Base-by-base conservation (phyloP, 2,329 filamentous ascomycete species). In the Aspergillus sp. region DNA sequence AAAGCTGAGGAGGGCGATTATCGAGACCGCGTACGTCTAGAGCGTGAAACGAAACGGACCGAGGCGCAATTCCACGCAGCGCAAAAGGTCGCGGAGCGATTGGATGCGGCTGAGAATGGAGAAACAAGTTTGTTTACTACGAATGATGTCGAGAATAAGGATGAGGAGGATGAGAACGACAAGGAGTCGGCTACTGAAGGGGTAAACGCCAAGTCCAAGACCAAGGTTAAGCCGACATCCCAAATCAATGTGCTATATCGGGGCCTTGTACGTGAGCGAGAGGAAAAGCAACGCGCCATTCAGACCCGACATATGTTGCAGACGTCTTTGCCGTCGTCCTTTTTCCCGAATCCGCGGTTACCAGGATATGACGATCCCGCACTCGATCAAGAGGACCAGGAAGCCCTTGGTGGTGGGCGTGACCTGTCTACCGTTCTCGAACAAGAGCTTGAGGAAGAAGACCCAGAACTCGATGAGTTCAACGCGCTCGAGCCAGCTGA, bases 171-270 rank as follows among this genome's bases (percentile, higher is more conserved):
- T 3, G 48, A 52, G 17, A 44, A 24, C 39, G 13, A 22, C 17
- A 56, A 55, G 12, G 62, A 64, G 4, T 12, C 38, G 11, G 15
- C 30, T 17, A 24, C 12, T 15, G 49, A 32, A 18, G 38, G 44
- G 24, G 45, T 13, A 20, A 26, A 50, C 8, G 26, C 38, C 60
- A 63, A 50, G 56, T 58, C 20, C 49, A 67, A 59, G 45, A 51
- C 34, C 48, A 41, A 59, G 30, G 64, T 67, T 48, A 80, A 81
- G 56, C 85, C 84, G 30, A 78, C 90, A 12, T 85, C 83, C 59
- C 82, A 85, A 26, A 85, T 96, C 59, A 89, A 91, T 42, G 78
- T 98, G 1, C 80, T 96, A 5, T 97, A 91, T 81, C 85, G 95
- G 0, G 87, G 88, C 0, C 78, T 96, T 5, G 81, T 92, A 9